Conservation (phyloP, 2,329 filamentous ascomycete genomes). For the Tolypocladium tundrense region DNA sequence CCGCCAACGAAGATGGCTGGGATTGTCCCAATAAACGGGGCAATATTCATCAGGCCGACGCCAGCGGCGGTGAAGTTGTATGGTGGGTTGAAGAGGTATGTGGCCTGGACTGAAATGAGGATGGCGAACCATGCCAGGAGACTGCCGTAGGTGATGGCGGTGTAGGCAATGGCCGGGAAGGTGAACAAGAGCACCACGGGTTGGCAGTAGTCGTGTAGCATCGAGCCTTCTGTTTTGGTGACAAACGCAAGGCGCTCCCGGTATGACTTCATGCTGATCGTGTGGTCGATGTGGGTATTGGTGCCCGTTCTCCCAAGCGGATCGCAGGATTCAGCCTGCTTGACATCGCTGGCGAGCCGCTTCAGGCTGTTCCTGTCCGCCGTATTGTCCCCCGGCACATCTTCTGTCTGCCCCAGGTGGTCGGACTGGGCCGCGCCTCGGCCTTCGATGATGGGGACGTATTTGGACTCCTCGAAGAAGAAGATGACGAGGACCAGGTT, state of each 20-base stretch:
- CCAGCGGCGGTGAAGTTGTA: conserved; percentile 15
- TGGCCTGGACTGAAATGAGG: conserved; percentile 5
- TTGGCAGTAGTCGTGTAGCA: conserved; percentile 4
- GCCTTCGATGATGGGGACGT: background rate
- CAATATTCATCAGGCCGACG: conserved; percentile 15
- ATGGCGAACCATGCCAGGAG: conserved; percentile 25
- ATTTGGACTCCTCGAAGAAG: conserved; percentile 5
- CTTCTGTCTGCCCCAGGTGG: background rate
- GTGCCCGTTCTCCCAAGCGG: background rate
- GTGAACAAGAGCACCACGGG: conserved; percentile 7
- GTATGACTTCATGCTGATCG: conserved; percentile 8
- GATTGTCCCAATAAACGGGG: conserved; percentile 25
- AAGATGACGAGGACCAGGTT: conserved; percentile 1
- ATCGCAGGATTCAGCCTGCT: background rate
- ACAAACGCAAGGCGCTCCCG: conserved; percentile 11
- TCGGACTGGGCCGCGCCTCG: no score
- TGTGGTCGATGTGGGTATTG: background rate
- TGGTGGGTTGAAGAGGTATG: conserved; percentile 17
- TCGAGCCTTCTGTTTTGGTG: conserved; percentile 7
- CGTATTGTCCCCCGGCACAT: background rate
- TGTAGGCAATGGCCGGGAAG: conserved; percentile 25
- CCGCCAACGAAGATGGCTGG: conserved; percentile 25
- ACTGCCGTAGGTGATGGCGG: conserved; percentile 27
- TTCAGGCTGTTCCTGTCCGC: background rate
- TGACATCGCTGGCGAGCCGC: background rate